Evolutionary conservation across 176 grass and related monocot genomes (phyloP).

Genomic region (Musa troglodytarum): DNA sequence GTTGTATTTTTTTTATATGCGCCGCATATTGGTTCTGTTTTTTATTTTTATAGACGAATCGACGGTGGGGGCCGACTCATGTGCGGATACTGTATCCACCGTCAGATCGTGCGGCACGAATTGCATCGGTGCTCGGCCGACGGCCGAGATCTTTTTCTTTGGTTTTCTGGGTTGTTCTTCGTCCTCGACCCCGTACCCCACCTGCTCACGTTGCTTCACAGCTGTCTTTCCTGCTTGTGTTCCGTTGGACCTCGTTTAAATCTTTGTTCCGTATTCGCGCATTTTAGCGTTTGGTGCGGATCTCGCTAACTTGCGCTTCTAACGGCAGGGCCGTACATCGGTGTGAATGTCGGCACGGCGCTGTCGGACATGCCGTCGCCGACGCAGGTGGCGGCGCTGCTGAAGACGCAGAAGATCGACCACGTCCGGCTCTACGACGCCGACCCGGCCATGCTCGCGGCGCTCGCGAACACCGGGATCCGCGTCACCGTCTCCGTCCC

Average conservation of each 20-base stretch:
- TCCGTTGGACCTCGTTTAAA: background rate
- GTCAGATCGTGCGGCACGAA: too few relatives aligned
- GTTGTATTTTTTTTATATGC: too few relatives aligned
- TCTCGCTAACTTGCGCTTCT: background rate
- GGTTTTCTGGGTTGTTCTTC: too few relatives aligned
- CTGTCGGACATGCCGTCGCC: conserved; percentile 67
- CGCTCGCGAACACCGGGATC: conserved; percentile 71
- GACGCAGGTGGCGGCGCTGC: conserved; percentile 73
- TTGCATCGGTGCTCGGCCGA: too few relatives aligned
- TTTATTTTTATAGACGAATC: too few relatives aligned
- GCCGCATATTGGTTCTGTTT: too few relatives aligned
- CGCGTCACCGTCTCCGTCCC: conserved; percentile 79
- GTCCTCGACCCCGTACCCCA: background rate
- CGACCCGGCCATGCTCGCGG: conserved; percentile 62
- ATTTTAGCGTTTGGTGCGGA: background rate
- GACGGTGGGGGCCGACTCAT: too few relatives aligned
- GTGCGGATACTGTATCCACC: too few relatives aligned
- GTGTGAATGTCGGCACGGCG: conserved; percentile 80
- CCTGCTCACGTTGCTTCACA: background rate
- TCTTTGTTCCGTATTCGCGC: background rate
- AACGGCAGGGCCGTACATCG: conserved; percentile 63
- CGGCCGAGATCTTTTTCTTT: too few relatives aligned
- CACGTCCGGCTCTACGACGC: conserved; percentile 78
- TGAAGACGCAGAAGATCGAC: conserved; percentile 69
- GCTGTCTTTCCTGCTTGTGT: background rate